Percentiles rank a stretch among this genome's conserved stretches.
phyloP scores from a whole-genome alignment of 2,329 filamentous ascomycete species.

The Lasiodiplodia citricola region DNA sequence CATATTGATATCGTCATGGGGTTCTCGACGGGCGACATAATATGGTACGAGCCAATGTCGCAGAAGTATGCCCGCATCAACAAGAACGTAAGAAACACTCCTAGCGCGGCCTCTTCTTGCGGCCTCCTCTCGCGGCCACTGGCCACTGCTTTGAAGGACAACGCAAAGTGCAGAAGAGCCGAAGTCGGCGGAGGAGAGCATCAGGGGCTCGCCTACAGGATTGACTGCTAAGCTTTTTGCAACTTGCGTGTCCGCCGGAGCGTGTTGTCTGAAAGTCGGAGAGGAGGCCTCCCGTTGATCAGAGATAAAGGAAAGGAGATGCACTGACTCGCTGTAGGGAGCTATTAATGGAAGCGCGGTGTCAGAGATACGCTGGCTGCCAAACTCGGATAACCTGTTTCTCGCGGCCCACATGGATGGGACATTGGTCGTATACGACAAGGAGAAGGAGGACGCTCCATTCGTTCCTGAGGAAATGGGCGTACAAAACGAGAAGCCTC shows the following conservation, averaged over 20 bases:
- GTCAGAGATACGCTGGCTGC: conserved; percentile 89
- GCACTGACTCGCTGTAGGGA: conserved; percentile 59
- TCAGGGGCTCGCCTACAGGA: neutral
- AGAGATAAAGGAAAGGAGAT: neutral
- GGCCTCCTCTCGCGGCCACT: conserved; percentile 1
- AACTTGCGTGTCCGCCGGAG: neutral
- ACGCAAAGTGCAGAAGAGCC: neutral
- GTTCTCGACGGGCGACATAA: conserved; percentile 94
- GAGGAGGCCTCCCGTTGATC: neutral
- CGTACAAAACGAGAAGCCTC: conserved; percentile 27
- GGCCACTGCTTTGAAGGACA: neutral
- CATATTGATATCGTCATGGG: conserved; percentile 95
- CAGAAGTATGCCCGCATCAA: conserved; percentile 96
- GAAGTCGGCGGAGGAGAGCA: conserved; percentile 1
- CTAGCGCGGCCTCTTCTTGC: neutral
- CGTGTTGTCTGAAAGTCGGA: neutral
- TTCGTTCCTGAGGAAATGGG: conserved; percentile 68
- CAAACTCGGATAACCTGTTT: conserved; percentile 91
- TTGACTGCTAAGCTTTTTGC: neutral
- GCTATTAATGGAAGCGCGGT: conserved; percentile 86
- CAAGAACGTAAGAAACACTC: conserved; percentile 73
- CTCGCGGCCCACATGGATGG: conserved; percentile 92
- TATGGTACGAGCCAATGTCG: conserved; percentile 97
- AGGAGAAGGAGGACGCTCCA: conserved; percentile 88
- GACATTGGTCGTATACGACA: conserved; percentile 91